phyloP scores from a whole-genome alignment of 2,329 filamentous ascomycete genomes.

The Paecilomyces niveus region DNA sequence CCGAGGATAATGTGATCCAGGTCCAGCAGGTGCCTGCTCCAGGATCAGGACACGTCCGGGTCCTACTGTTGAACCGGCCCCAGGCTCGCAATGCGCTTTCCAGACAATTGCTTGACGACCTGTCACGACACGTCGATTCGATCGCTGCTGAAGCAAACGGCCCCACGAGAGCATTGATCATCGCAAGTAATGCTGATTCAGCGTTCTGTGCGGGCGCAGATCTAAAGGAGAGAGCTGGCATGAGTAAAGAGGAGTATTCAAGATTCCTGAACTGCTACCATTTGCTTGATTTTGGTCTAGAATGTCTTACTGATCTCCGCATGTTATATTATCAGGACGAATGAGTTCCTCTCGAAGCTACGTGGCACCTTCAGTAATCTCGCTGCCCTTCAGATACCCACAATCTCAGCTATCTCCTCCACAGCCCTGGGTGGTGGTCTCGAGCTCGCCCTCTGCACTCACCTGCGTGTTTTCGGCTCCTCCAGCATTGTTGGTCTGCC shows the following conservation, averaged over 20 bases:
- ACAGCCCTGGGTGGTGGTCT: constrained; percentile 87
- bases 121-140: constrained; percentile 65
- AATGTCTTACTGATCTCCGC: background rate
- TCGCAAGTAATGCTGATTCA: constrained; percentile 77
- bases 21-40: constrained; percentile 70
- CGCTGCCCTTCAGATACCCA: constrained; percentile 72
- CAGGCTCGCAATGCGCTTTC: constrained; percentile 87
- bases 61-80: constrained; percentile 82
- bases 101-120: constrained; percentile 61
- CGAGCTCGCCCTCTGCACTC: constrained; percentile 82
- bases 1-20: constrained; percentile 46
- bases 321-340: constrained; percentile 51
- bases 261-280: background rate
- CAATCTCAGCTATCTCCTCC: constrained; percentile 79
- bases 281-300: background rate
- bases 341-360: constrained; percentile 68
- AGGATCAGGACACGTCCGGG: constrained; percentile 73
- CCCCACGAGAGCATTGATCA: constrained; percentile 68
- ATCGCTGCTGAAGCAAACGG: constrained; percentile 56
- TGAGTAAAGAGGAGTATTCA: constrained; percentile 67
- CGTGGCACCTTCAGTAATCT: constrained; percentile 69
- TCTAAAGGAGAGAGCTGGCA: constrained; percentile 75
- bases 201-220: constrained; percentile 94
- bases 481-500: constrained; percentile 75
- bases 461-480: constrained; percentile 79